Conservation (phyloP, 2,329 filamentous ascomycete genomes). For the Leptographium wingfieldii region DNA sequence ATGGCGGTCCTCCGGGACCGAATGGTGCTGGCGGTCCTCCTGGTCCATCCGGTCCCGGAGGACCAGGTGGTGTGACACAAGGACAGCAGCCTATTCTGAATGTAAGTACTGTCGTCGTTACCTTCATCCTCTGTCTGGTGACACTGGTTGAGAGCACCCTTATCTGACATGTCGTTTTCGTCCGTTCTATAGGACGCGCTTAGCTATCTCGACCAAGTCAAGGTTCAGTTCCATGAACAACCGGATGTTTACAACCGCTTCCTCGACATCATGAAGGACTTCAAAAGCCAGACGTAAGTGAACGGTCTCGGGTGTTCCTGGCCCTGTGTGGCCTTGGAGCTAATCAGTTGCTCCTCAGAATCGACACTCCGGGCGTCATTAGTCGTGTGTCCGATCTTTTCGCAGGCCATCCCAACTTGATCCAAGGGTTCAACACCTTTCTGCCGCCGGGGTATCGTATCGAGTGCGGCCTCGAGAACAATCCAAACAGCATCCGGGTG, state of each 20-base stretch:
- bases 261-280: conserved; percentile 98
- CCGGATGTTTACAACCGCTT: conserved; percentile 97
- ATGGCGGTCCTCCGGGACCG: conserved; percentile 21
- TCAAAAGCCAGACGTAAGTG: conserved; percentile 87
- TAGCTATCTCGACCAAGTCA: conserved; percentile 95
- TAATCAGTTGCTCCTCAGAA: conserved; percentile 33
- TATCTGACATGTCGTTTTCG: not conserved
- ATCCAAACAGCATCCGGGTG: conserved; percentile 90
- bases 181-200: conserved; percentile 50
- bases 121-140: not conserved
- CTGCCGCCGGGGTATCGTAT: conserved; percentile 91
- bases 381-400: conserved; percentile 93
- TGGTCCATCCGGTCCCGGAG: conserved; percentile 16
- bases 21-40: not conserved
- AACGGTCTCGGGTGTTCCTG: not conserved
- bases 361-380: conserved; percentile 95
- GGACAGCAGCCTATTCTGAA: conserved; percentile 78
- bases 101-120: conserved; percentile 28
- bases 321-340: not conserved
- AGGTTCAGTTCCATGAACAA: conserved; percentile 93
- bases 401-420: conserved; percentile 85
- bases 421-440: conserved; percentile 98
- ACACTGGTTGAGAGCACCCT: not conserved
- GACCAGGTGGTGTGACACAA: conserved; percentile 51
- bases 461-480: conserved; percentile 85